These are phyloP conservation scores for Garcia nutans DNA, from an alignment of 345 rosid genomes.

Conservation along the genomic window DNA sequence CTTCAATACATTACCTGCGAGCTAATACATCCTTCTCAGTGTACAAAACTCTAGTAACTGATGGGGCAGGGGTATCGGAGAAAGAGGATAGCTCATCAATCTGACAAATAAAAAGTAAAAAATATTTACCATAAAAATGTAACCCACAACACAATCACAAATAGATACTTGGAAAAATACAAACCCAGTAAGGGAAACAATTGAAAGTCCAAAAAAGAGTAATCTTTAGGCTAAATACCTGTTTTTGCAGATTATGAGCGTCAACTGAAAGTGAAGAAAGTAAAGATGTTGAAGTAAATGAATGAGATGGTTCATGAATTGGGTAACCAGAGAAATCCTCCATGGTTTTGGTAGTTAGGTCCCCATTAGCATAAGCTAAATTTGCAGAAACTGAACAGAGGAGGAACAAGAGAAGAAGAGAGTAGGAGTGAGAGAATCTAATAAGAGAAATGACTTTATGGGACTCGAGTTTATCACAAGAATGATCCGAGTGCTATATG, in stretches of 20 bases:
- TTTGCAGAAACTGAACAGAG: conserved; percentile 28
- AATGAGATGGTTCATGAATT: conserved; percentile 47
- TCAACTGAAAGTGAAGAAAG: conserved; percentile 60
- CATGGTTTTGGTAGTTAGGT: conserved; percentile 63
- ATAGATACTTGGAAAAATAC: neutral
- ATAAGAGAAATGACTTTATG: conserved; percentile 24
- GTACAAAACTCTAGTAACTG: conserved; percentile 85
- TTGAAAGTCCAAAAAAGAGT: neutral
- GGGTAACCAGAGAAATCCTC: conserved; percentile 90
- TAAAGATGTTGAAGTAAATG: conserved; percentile 22
- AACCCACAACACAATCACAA: neutral
- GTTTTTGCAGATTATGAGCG: conserved; percentile 52
- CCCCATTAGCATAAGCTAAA: conserved; percentile 43
- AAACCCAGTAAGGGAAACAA: neutral
- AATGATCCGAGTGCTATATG: too few species aligned
- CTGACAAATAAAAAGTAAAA: conserved; percentile 30
- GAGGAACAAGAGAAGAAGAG: conserved; percentile 21
- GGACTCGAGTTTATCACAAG: neutral
- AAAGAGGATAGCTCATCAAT: conserved; percentile 80
- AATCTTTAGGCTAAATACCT: conserved; percentile 38
- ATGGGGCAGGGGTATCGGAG: conserved; percentile 83
- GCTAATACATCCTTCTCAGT: conserved; percentile 75
- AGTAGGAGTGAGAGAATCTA: conserved; percentile 14
- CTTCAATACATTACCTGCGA: conserved; percentile 48
- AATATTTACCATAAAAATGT: neutral